Percentiles rank a stretch among this genome's conserved stretches.
phyloP scores from a whole-genome alignment of 2,329 filamentous ascomycete genomes.

The Nigrospora oryzae region DNA sequence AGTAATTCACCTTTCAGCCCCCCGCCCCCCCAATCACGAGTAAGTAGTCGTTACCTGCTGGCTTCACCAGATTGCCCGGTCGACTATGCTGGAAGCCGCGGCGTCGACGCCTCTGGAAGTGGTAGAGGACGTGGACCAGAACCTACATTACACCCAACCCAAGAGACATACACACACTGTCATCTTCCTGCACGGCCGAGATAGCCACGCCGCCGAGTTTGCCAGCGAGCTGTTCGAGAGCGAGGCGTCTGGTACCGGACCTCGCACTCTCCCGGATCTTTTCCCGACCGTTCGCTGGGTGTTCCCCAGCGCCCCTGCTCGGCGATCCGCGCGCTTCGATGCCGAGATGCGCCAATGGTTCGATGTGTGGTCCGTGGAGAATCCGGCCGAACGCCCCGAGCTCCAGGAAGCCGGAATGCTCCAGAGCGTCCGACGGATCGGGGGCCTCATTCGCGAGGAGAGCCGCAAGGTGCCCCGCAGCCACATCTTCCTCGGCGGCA shows the following conservation, averaged over 20 bases:
- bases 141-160: too few relatives aligned
- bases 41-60: too few relatives aligned
- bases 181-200: constrained; percentile 36
- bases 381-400: constrained; percentile 25
- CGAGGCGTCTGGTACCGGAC: constrained; percentile 15
- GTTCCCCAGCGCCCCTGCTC: constrained; percentile 14
- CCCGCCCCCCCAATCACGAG: too few relatives aligned
- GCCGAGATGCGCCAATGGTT: constrained; percentile 19
- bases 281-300: constrained; percentile 18
- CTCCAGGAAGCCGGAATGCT: constrained; percentile 14
- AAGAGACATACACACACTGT: constrained; percentile 31
- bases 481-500: constrained; percentile 20
- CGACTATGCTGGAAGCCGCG: too few relatives aligned
- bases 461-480: constrained; percentile 9
- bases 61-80: too few relatives aligned
- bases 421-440: constrained; percentile 11
- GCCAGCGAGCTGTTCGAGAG: constrained; percentile 29
- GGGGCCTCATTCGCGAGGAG: constrained; percentile 12
- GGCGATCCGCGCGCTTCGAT: constrained; percentile 12
- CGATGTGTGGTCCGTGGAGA: constrained; percentile 41
- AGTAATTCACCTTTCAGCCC: too few relatives aligned
- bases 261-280: constrained; percentile 12
- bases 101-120: too few relatives aligned
- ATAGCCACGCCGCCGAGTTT: constrained; percentile 29
- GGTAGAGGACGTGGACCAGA: too few relatives aligned